Evolutionary conservation across 139 green algal species (phyloP), one percentile per base, ranked within the genome.

Genomic region (Diplosphaera chodatii): DNA sequence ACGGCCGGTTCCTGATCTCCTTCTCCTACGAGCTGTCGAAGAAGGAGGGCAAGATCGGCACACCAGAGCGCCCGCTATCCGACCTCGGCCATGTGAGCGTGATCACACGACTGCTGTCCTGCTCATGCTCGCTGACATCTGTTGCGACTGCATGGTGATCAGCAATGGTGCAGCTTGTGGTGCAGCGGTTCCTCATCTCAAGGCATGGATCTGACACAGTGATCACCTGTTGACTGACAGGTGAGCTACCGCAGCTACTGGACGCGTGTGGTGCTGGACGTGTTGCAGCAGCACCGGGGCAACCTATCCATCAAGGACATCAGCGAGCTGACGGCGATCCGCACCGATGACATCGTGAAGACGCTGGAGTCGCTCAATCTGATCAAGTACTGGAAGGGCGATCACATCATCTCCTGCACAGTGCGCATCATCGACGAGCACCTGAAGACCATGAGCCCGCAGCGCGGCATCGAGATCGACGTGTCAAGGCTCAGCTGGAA

Each of bases 21-120:
- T 96, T 99, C 76, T 95, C 88, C 55, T 99, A 99, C 78, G 96
- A 98, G 84, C 86, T 99, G 34, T 93, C 82, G 63, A 98, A 97
- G 83, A 91, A 97, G 40, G 95, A 99, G 83, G 80, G 84, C 32
- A 95, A 96, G 78, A 40, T 90, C 78, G 94, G 94, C 29, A 97
- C 88, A 5, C 95, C 95, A 5, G 96, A 99, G 86, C 86, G 93
- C 10, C 96, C 96, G 23, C 89, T 99, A 69, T 97, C 89, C 10
- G 96, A 99, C 81, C 82, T 99, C 40, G 96, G 96, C 32, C 76
- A 84, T 48, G 88, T 91, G 37, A 78, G 79, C 5, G 15, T n/a
- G n/a, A n/a, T n/a, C n/a, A n/a, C n/a, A n/a, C n/a, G n/a, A n/a
- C n/a, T n/a, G n/a, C n/a, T n/a, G n/a, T n/a, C n/a, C n/a, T n/a